Evolutionary conservation across 306 rosid species (phyloP).

Genomic region (Cucumis cinereus): DNA sequence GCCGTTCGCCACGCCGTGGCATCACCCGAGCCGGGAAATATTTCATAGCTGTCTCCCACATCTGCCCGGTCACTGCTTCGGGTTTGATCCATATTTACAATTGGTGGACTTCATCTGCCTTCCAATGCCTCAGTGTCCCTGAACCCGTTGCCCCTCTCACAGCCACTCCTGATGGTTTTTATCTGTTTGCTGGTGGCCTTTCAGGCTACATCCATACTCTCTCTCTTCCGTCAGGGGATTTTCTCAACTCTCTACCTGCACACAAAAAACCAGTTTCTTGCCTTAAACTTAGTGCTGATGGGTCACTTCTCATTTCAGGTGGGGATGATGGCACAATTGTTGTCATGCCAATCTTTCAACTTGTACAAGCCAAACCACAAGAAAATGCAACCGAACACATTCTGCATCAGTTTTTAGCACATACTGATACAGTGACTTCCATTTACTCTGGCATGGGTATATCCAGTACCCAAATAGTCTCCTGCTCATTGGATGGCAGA

Average conservation of each 20-base stretch:
- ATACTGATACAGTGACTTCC: conserved; percentile 41
- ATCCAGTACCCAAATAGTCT: conserved; percentile 24
- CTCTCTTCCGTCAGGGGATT: conserved; percentile 41
- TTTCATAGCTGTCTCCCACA: conserved; percentile 39
- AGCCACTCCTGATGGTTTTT: conserved; percentile 29
- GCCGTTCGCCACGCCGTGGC: conserved; percentile 41
- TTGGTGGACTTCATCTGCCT: conserved; percentile 38
- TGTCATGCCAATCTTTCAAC: conserved; percentile 38
- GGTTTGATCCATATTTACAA: conserved; percentile 58
- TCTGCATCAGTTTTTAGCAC: conserved; percentile 35
- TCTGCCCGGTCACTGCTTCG: conserved; percentile 32
- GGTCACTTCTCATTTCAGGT: conserved; percentile 52
- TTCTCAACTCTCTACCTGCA: conserved; percentile 22
- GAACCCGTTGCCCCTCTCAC: conserved; percentile 54
- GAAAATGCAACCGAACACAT: conserved; percentile 8
- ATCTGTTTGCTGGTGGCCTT: conserved; percentile 55
- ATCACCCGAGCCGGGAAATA: conserved; percentile 23
- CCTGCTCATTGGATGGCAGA: conserved; percentile 48
- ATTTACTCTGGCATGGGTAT: conserved; percentile 18
- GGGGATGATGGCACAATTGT: conserved; percentile 52
- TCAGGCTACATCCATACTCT: conserved; percentile 41
- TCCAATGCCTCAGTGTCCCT: conserved; percentile 30
- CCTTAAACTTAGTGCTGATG: conserved; percentile 40
- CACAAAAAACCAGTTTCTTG: conserved; percentile 41
- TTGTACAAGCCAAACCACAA: conserved; percentile 14